Evolutionary conservation across 441 rosid genomes (phyloP).

Genomic region (Brassica hybrid): DNA sequence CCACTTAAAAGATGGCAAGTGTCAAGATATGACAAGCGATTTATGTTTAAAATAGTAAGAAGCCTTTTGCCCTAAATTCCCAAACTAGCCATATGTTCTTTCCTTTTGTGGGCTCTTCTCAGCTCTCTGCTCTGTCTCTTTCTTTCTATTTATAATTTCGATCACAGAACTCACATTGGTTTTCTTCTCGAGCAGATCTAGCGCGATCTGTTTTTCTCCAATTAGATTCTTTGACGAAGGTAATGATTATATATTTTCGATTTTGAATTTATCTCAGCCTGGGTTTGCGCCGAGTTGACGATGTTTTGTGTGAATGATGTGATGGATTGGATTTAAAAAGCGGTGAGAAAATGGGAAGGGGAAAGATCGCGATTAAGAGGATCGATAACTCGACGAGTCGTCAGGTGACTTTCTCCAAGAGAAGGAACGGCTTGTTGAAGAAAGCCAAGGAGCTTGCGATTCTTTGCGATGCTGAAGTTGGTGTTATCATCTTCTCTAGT

Average conservation of each 20-base stretch:
- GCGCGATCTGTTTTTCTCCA: not conserved
- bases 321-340: not conserved
- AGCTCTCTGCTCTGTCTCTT: constrained; percentile 11
- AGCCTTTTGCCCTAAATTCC: constrained; percentile 23
- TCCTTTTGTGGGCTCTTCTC: constrained; percentile 20
- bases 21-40: constrained; percentile 1
- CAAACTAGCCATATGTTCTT: constrained; percentile 10
- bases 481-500: constrained; percentile 65
- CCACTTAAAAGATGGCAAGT: constrained; percentile 28
- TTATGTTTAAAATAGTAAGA: constrained; percentile 34
- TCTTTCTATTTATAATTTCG: not conserved
- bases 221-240: constrained; percentile 5
- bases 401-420: constrained; percentile 68
- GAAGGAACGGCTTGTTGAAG: constrained; percentile 64
- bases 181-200: constrained; percentile 25
- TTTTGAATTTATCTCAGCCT: not conserved
- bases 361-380: constrained; percentile 68
- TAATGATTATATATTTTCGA: not conserved
- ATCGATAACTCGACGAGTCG: constrained; percentile 66
- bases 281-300: constrained; percentile 12
- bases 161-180: constrained; percentile 12
- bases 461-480: constrained; percentile 67
- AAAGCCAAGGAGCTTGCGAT: constrained; percentile 65
- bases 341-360: constrained; percentile 55
- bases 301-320: constrained; percentile 3